Evolutionary conservation across 768 basidiomycete species (phyloP).

Genomic region (Tremella mesenterica): DNA sequence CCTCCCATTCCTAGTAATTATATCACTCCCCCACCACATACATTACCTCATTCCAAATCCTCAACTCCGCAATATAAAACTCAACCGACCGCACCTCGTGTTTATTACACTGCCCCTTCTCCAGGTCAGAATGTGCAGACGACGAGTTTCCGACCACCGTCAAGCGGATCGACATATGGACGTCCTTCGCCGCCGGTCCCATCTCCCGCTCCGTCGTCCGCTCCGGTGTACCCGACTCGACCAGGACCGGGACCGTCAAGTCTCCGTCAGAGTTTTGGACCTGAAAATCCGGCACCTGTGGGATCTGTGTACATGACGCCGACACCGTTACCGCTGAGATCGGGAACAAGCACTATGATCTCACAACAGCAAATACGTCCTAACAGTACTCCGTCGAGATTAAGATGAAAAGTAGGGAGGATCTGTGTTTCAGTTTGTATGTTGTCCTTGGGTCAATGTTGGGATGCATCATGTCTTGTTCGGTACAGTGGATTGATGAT

Average conservation of each 20-base stretch:
- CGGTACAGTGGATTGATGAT: background rate
- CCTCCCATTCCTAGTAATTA: background rate
- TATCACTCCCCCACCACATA: background rate
- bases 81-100: no score
- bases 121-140: no score
- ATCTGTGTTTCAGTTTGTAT: no score
- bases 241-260: conserved; percentile 21
- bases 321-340: background rate
- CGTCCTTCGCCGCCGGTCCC: background rate
- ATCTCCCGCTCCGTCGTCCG: background rate
- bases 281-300: background rate
- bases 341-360: background rate
- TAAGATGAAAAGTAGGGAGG: background rate
- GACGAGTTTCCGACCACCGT: background rate
- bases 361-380: background rate
- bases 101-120: no score
- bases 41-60: background rate
- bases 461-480: background rate
- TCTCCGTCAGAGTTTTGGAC: conserved; percentile 31
- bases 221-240: conserved; percentile 4
- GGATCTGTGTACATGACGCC: background rate
- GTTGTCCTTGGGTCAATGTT: no score
- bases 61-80: no score
- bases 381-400: background rate
- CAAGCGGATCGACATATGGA: background rate